phyloP scores from a whole-genome alignment of 139 green algal species.

The Tetratostichococcus sp. region DNA sequence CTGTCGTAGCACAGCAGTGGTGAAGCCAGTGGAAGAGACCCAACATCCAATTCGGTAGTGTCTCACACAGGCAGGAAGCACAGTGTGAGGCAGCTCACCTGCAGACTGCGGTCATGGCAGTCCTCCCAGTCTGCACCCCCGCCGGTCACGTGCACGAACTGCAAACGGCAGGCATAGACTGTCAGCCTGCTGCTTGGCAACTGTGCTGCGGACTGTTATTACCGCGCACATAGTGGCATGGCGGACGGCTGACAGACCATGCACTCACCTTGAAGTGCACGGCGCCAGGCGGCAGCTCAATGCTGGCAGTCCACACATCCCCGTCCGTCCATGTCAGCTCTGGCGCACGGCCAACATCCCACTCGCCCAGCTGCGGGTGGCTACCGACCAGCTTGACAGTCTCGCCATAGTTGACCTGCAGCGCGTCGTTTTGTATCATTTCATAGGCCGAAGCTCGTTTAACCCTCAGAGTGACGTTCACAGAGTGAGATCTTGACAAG shows the following conservation, averaged over 20 bases:
- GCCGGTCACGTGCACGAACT: slow-evolving; percentile 36
- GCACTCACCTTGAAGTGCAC: slow-evolving; percentile 47
- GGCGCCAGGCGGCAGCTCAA: slow-evolving; percentile 26
- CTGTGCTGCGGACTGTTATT: no score
- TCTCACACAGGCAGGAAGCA: no score
- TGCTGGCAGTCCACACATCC: slow-evolving; percentile 38
- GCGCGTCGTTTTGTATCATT: no score
- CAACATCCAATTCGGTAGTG: no score
- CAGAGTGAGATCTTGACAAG: no score
- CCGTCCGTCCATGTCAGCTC: slow-evolving; percentile 48
- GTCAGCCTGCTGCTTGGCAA: no score
- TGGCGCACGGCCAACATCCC: slow-evolving; percentile 29
- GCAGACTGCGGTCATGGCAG: not conserved
- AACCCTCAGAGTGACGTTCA: no score
- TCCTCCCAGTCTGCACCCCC: not conserved
- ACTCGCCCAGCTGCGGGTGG: slow-evolving; percentile 32
- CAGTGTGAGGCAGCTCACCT: no score
- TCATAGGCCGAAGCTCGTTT: no score
- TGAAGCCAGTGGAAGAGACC: no score
- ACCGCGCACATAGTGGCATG: no score
- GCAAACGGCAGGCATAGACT: slow-evolving; percentile 12
- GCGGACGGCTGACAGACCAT: not conserved
- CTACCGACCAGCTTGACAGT: slow-evolving; percentile 38
- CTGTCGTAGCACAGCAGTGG: no score
- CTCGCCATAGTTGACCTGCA: slow-evolving; percentile 23